Base-by-base conservation (phyloP, 2,329 filamentous ascomycete species). In the Cercospora sojina region DNA sequence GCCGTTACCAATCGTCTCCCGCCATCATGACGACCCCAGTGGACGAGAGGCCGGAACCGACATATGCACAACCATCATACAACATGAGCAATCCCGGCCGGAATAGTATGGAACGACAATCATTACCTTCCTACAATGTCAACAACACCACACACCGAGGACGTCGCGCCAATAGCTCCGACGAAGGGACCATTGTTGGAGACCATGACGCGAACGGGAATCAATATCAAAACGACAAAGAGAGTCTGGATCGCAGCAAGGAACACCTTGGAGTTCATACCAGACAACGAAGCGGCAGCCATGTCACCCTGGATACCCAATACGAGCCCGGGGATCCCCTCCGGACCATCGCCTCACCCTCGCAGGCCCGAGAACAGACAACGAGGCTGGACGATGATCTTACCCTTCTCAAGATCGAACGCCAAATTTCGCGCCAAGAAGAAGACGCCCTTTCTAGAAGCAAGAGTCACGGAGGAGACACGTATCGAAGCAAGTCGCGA, bases 381-480 rank as follows among this genome's bases (percentile, higher is more conserved):
- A 82, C 83, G 67, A 82, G 87, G 56, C 78, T 91, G 31, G 85
- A 89, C 64, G 89, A 91, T 77, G 88, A 91, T 67, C 78, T 91
- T 61, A 82, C 86, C 51, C 79, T 91, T 74, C 80, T 90, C 55
- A 85, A 88, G 70, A 86, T 88, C 1, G 89, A 91, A 78, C 83
- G 86, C 10, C 82, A 88, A 63, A 83, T 86, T 1, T 85, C 84
- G 3, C 74, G 82, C 65, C 69, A 79, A 68, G 67, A 79, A 8
- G 75, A 78, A 10, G 73, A 76, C 1, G 78, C 74, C 7, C 43
- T 71, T 25, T 59, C 67, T 0, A 60, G 62, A 18, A 55, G 61
- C 7, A 79, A 79, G 23, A 77, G 76, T 16, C 70, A 77, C 4
- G 74, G 79, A 12, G 75, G 77, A 13, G 85, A 85, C 2, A 79